Evolutionary conservation across 306 rosid genomes (phyloP).

Genomic region (Pterocarpus macrocarpus): DNA sequence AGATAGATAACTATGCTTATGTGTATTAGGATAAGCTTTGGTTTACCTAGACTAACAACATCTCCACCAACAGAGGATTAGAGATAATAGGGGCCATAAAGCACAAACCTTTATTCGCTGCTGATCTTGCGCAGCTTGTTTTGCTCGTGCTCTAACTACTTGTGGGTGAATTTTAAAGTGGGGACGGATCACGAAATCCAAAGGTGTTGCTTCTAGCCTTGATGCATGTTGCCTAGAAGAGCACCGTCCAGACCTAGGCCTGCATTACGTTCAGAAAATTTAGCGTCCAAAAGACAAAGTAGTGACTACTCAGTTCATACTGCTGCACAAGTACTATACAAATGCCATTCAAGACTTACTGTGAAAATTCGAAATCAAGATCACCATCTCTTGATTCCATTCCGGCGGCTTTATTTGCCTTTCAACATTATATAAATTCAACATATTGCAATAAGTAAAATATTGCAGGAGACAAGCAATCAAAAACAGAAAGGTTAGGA

Average conservation of each 20-base stretch:
- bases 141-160: constrained; percentile 89
- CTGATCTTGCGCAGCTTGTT: constrained; percentile 85
- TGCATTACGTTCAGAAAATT: constrained; percentile 51
- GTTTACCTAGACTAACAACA: too few species aligned
- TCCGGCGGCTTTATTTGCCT: constrained; percentile 75
- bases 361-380: constrained; percentile 89
- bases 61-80: background rate
- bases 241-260: constrained; percentile 87
- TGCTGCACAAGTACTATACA: constrained; percentile 5
- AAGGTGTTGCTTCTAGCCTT: constrained; percentile 94
- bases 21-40: too few species aligned
- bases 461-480: background rate
- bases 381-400: constrained; percentile 95
- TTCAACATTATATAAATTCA: constrained; percentile 38
- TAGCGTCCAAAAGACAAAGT: constrained; percentile 23
- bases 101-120: constrained; percentile 84
- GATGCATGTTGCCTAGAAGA: constrained; percentile 85
- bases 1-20: too few species aligned
- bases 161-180: constrained; percentile 95
- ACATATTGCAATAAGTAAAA: background rate
- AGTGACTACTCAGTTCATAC: constrained; percentile 13
- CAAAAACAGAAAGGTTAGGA: background rate
- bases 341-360: constrained; percentile 61
- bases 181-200: constrained; percentile 95
- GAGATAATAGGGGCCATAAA: background rate